Percentiles rank a stretch among this genome's conserved stretches.
Conservation (phyloP, 768 basidiomycete species). For the Auriscalpium orientale region DNA sequence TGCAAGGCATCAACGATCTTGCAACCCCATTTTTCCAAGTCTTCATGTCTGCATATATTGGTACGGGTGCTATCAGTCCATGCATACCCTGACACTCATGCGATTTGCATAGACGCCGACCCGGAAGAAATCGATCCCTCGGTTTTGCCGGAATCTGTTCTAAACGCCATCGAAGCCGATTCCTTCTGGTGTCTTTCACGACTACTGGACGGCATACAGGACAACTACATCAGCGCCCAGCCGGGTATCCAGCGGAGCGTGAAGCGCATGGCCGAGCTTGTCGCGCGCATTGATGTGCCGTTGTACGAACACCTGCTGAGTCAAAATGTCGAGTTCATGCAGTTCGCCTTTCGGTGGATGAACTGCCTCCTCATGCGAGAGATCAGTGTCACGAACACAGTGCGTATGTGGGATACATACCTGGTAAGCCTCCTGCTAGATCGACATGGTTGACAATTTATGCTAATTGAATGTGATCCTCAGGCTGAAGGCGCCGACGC, state of each 20-base stretch:
- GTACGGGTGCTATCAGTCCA: slow-evolving; percentile 32
- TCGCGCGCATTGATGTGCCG: slow-evolving; percentile 83
- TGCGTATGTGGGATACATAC: slow-evolving; percentile 99
- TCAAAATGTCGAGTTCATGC: slow-evolving; percentile 98
- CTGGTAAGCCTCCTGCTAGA: slow-evolving; percentile 49
- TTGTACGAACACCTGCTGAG: slow-evolving; percentile 79
- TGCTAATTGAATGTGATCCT: neutral
- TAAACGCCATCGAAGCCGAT: slow-evolving; percentile 91
- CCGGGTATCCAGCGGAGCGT: slow-evolving; percentile 95
- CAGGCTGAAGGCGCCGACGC: slow-evolving; percentile 97
- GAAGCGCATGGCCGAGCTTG: slow-evolving; percentile 88
- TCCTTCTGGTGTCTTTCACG: slow-evolving; percentile 98
- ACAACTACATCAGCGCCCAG: slow-evolving; percentile 95
- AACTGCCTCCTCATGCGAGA: slow-evolving; percentile 98
- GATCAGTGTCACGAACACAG: slow-evolving; percentile 92
- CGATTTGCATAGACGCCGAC: slow-evolving; percentile 59
- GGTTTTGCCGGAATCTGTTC: slow-evolving; percentile 55
- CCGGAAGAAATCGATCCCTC: slow-evolving; percentile 84
- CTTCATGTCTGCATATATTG: slow-evolving; percentile 91
- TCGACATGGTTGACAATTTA: neutral
- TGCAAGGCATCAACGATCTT: slow-evolving; percentile 98
- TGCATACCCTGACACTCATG: neutral
- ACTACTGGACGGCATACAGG: slow-evolving; percentile 93
- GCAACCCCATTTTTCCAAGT: slow-evolving; percentile 98
- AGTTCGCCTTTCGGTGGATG: slow-evolving; percentile 99